Conservation (phyloP, 2,329 filamentous ascomycete species). For the Thermomyces lanuginosus region DNA sequence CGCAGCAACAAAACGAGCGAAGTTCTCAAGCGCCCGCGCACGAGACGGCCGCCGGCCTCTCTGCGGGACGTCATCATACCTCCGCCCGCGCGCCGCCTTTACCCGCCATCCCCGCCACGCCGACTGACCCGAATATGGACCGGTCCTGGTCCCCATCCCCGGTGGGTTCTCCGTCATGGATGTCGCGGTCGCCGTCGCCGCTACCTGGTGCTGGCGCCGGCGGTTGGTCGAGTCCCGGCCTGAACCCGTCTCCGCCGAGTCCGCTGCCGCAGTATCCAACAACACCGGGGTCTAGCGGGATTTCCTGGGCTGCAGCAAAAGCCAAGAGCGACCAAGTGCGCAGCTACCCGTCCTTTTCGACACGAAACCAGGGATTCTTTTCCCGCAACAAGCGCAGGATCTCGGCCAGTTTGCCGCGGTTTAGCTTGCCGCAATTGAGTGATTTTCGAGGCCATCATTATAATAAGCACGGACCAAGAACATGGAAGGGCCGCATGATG, state of each 20-base stretch:
- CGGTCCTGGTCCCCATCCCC: no score
- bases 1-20: constrained; percentile 13
- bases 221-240: constrained; percentile 74
- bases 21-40: constrained; percentile 7
- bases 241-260: constrained; percentile 38
- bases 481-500: constrained; percentile 15
- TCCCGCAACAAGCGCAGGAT: constrained; percentile 66
- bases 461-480: constrained; percentile 27
- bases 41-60: constrained; percentile 13
- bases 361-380: constrained; percentile 74
- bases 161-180: constrained; percentile 49
- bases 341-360: constrained; percentile 63
- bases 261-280: constrained; percentile 9
- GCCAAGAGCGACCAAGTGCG: constrained; percentile 57
- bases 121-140: no score
- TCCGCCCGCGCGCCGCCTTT: constrained; percentile 25
- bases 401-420: constrained; percentile 61
- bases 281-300: constrained; percentile 19
- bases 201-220: constrained; percentile 63
- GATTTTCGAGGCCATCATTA: constrained; percentile 38
- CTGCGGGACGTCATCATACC: constrained; percentile 8
- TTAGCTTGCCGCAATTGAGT: constrained; percentile 35
- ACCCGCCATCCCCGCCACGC: constrained; percentile 41
- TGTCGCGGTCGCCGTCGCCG: constrained; percentile 78
- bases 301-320: constrained; percentile 72